These are phyloP conservation scores for Naganishia antarctica DNA, from an alignment of 768 basidiomycete species.

Conservation along the genomic window DNA sequence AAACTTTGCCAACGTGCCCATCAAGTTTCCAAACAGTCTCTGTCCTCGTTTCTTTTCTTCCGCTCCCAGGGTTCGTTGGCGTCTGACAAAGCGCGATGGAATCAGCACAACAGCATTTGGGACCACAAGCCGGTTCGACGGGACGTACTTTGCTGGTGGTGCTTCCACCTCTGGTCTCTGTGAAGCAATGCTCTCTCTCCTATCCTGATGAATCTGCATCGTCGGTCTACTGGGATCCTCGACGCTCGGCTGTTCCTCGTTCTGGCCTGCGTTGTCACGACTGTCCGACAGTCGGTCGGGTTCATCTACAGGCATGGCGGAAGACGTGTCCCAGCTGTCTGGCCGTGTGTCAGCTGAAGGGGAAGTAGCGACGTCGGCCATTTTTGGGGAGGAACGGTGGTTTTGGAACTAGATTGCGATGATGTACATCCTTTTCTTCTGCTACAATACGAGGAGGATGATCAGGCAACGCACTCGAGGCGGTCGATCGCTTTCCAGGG, in stretches of 20 bases:
- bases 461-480: too few species aligned
- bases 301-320: neutral
- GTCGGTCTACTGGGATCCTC: neutral
- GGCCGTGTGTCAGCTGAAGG: neutral
- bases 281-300: neutral
- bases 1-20: slow-evolving; percentile 46
- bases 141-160: slow-evolving; percentile 9
- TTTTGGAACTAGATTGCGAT: too few species aligned
- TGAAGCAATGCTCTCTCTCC: slow-evolving; percentile 2
- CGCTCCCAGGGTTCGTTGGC: slow-evolving; percentile 36
- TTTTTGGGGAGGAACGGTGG: neutral
- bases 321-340: neutral
- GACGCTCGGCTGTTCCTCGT: neutral
- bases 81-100: slow-evolving; percentile 25
- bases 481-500: too few species aligned
- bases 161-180: slow-evolving; percentile 7
- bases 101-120: slow-evolving; percentile 16
- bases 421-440: too few species aligned
- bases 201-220: slow-evolving; percentile 16
- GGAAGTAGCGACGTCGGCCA: slow-evolving; percentile 12
- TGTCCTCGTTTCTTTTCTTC: slow-evolving; percentile 46
- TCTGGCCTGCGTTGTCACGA: neutral
- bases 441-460: too few species aligned
- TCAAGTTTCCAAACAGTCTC: slow-evolving; percentile 46
- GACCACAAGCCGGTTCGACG: neutral